Percentiles rank a stretch among this genome's conserved stretches.
These are phyloP conservation scores for Coniferiporia weirii DNA, from an alignment of 1,284 basidiomycete genomes.

Conservation along the genomic window DNA sequence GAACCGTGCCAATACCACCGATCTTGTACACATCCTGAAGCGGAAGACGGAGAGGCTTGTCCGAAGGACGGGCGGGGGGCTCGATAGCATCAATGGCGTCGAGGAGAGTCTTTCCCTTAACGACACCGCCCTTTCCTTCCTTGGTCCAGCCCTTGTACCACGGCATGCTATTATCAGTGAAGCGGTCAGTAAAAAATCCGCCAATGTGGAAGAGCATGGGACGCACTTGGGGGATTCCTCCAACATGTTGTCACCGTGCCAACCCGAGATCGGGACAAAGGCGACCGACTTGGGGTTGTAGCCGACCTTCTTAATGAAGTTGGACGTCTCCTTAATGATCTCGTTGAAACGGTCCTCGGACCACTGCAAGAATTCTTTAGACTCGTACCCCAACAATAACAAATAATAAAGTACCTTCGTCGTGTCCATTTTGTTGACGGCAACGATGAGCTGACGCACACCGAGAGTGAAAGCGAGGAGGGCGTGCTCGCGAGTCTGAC, in stretches of 20 bases:
- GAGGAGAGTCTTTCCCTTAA: slow-evolving; percentile 98
- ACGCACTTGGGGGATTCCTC: slow-evolving; percentile 87
- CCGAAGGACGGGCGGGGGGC: slow-evolving; percentile 92
- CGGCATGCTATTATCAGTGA: slow-evolving; percentile 67
- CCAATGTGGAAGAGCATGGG: slow-evolving; percentile 11
- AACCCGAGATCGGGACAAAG: slow-evolving; percentile 99
- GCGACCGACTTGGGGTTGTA: slow-evolving; percentile 99
- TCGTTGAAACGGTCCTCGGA: slow-evolving; percentile 99
- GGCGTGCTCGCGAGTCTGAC: slow-evolving; percentile 99
- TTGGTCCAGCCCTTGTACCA: slow-evolving; percentile 99
- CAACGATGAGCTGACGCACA: slow-evolving; percentile 99
- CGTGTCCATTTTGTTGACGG: slow-evolving; percentile 99
- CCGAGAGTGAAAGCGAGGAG: slow-evolving; percentile 99
- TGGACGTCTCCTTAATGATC: slow-evolving; percentile 99
- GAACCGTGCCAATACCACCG: slow-evolving; percentile 99
- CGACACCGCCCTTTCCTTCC: slow-evolving; percentile 90
- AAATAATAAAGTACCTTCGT: slow-evolving; percentile 60
- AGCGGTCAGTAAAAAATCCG: slow-evolving; percentile 18
- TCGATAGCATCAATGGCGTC: slow-evolving; percentile 99
- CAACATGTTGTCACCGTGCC: slow-evolving; percentile 99
- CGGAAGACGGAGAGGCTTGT: slow-evolving; percentile 99
- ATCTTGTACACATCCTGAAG: slow-evolving; percentile 99
- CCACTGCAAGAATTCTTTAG: slow-evolving; percentile 56
- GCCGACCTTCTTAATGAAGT: slow-evolving; percentile 99
- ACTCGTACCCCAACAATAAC: slow-evolving; percentile 22